A percentile compares a stretch with the other conserved stretches of the same genome.
Conservation (phyloP, 2,329 filamentous ascomycete species). For the Sarocladium kiliense region DNA sequence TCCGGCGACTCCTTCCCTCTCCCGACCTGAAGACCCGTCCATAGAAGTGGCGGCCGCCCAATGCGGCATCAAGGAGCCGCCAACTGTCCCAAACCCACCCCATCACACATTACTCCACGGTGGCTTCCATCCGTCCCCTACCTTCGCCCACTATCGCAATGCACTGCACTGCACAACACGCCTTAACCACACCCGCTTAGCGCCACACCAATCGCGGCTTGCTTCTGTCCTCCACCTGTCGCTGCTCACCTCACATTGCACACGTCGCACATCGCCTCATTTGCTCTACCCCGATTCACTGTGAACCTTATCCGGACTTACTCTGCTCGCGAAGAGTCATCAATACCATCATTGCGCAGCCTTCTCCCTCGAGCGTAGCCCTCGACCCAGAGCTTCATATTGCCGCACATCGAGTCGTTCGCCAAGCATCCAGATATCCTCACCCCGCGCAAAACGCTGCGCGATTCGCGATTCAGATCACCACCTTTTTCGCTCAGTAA, state of each 20-base stretch:
- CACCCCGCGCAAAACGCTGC: constrained; percentile 17
- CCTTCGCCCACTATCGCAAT: neutral
- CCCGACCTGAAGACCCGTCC: neutral
- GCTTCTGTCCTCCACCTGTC: neutral
- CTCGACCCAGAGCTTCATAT: no score
- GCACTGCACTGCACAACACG: neutral
- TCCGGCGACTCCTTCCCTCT: no score
- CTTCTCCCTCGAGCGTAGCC: no score
- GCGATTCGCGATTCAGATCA: neutral
- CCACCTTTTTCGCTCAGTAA: constrained; percentile 15
- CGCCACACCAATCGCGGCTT: constrained; percentile 1
- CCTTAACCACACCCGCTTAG: neutral
- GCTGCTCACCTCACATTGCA: neutral
- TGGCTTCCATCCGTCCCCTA: no score
- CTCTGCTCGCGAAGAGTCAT: neutral
- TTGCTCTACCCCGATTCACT: neutral
- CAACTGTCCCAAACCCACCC: neutral
- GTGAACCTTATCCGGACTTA: neutral
- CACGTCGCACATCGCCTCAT: constrained; percentile 3
- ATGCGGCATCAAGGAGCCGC: neutral
- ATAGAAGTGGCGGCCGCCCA: neutral
- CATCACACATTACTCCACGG: neutral
- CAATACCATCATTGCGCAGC: neutral
- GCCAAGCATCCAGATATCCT: neutral
- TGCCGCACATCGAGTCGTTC: neutral